Evolutionary conservation across 495 filamentous ascomycete species (phyloP).

Genomic region (Hypomontagnella submonticulosa): DNA sequence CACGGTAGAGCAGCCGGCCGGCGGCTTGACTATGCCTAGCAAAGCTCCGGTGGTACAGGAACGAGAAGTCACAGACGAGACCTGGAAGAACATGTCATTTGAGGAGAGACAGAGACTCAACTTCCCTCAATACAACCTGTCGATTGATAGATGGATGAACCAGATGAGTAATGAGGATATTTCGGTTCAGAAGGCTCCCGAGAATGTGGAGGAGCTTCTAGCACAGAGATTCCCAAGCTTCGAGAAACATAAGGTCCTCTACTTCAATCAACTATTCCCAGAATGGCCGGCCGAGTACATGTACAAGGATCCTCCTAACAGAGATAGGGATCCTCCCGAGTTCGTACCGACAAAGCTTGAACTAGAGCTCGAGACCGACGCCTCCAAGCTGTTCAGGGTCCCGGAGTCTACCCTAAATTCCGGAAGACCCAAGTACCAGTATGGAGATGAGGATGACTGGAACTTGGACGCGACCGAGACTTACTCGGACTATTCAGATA

Average conservation of each 20-base stretch:
- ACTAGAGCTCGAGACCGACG: slow-evolving; percentile 82
- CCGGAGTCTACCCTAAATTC: slow-evolving; percentile 56
- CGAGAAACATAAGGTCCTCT: slow-evolving; percentile 69
- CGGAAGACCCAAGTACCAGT: slow-evolving; percentile 66
- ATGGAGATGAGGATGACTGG: slow-evolving; percentile 65
- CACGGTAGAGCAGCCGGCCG: slow-evolving; percentile 31
- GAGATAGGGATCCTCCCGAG: slow-evolving; percentile 70
- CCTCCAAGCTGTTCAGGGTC: slow-evolving; percentile 81
- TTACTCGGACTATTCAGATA: slow-evolving; percentile 64
- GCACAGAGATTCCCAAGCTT: slow-evolving; percentile 77
- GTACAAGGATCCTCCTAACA: slow-evolving; percentile 74
- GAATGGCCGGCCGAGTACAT: slow-evolving; percentile 76
- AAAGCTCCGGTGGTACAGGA: slow-evolving; percentile 16
- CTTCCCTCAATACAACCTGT: slow-evolving; percentile 34
- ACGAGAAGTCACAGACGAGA: slow-evolving; percentile 44
- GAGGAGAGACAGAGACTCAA: slow-evolving; percentile 53
- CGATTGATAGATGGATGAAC: slow-evolving; percentile 47
- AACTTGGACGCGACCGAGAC: slow-evolving; percentile 55
- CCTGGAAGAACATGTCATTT: slow-evolving; percentile 57
- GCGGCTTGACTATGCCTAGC: slow-evolving; percentile 12
- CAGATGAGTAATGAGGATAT: slow-evolving; percentile 58
- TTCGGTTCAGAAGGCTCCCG: slow-evolving; percentile 57
- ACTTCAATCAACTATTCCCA: slow-evolving; percentile 79
- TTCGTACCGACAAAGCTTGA: slow-evolving; percentile 86
- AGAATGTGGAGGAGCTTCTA: slow-evolving; percentile 74